Conservation (phyloP, 2,329 filamentous ascomycete species). For the Aspergillus cejpii region DNA sequence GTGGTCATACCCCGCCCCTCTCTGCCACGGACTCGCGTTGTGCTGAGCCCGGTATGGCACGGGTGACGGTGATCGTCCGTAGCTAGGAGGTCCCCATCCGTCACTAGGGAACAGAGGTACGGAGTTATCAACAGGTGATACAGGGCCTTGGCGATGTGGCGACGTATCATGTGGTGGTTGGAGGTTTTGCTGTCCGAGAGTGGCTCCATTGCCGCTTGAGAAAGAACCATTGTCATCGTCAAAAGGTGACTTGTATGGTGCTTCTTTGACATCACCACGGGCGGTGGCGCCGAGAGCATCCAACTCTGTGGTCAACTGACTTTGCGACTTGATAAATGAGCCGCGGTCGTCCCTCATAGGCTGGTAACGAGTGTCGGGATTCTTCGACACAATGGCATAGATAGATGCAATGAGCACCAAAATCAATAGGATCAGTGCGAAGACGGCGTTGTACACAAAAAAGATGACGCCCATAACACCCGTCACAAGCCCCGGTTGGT, state of each 20-base stretch:
- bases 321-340: constrained; percentile 95
- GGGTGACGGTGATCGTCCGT: constrained; percentile 33
- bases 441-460: constrained; percentile 79
- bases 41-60: constrained; percentile 44
- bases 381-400: constrained; percentile 82
- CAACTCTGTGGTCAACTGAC: constrained; percentile 76
- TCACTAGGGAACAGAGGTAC: constrained; percentile 44
- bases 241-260: constrained; percentile 54
- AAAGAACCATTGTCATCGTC: constrained; percentile 67
- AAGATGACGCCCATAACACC: constrained; percentile 85
- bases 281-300: constrained; percentile 85
- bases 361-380: constrained; percentile 90
- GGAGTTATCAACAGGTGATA: constrained; percentile 45
- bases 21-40: constrained; percentile 58
- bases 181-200: constrained; percentile 47
- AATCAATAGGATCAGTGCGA: constrained; percentile 73
- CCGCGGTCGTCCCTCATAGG: constrained; percentile 94
- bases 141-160: constrained; percentile 37
- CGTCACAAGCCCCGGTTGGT: constrained; percentile 72
- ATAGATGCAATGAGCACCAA: constrained; percentile 70
- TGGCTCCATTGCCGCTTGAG: constrained; percentile 46
- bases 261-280: constrained; percentile 65
- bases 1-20: constrained; percentile 59
- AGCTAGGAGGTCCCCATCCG: constrained; percentile 37
- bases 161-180: constrained; percentile 27